Base-by-base conservation (phyloP, 2,329 filamentous ascomycete species). In the Colletotrichum caudatum region DNA sequence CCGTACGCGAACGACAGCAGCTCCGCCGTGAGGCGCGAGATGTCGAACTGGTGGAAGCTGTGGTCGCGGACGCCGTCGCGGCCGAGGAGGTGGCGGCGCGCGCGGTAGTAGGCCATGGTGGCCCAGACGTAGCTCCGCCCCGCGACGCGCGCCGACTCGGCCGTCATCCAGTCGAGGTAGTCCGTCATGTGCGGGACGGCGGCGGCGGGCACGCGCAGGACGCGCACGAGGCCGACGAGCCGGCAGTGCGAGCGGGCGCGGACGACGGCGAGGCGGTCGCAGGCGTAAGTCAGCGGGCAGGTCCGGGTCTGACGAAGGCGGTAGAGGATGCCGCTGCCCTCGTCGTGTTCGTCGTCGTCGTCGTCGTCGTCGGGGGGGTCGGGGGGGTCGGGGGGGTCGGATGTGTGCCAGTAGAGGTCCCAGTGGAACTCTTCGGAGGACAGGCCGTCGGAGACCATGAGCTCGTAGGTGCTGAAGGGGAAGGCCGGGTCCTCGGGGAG, bases 351-450 rank as follows among this genome's bases (percentile, higher is more conserved):
- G 9, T 8, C 7, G 44, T 20, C 39, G 1, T 1, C 0, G 1
- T 2, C 76, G 41, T 77, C 71, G 33, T 72, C n/a, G n/a, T n/a
- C 71, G 29, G 73, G 70, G 53, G 65, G 67, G 48, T 35, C 16
- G 54, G 51, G n/a, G n/a, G n/a, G n/a, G n/a, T n/a, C 71, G 29
- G 73, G 70, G 53, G 65, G 67, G 48, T 35, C 16, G 54, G 51
- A 63, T 4, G 77, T 76, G 63, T 82, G 78, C 72, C 76, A 80
- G 73, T 82, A 82, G 58, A 82, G 66, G n/a, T 79, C 80, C 80
- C 80, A 82, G 73, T 76, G 75, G 58, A 82, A 81, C 54, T 81
- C 77, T 50, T 79, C 77, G 7, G 71, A 73, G 5, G 69, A 75
- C 26, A 72, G 62, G 29, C 75, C 73, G 41, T 75, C 57, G 7